Conservation (phyloP, 805 yeast species). For the Gaillardinia entomophila region DNA sequence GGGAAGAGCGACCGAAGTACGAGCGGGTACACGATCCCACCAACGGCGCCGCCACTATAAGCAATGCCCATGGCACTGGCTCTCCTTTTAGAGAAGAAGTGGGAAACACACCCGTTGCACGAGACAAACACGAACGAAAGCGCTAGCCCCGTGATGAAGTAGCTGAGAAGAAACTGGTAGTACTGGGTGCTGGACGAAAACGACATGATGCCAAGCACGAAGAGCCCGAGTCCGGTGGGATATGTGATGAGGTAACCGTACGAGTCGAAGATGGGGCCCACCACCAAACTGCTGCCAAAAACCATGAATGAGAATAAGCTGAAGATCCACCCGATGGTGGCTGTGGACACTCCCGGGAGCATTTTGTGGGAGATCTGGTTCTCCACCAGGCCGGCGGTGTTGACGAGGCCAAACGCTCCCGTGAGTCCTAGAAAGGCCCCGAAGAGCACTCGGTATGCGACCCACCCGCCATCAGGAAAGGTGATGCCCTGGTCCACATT, state of each 20-base stretch:
- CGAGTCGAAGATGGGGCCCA: too few species aligned
- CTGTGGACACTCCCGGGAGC: too few species aligned
- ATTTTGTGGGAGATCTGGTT: too few species aligned
- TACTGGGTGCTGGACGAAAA: too few species aligned
- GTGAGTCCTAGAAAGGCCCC: background rate
- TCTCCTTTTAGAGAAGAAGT: background rate
- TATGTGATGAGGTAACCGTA: too few species aligned
- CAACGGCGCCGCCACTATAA: constrained; percentile 6
- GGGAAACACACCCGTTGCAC: background rate
- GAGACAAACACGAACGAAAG: background rate
- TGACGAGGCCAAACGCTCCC: background rate
- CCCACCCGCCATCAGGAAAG: background rate
- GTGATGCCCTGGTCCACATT: background rate
- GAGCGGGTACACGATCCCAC: constrained; percentile 15
- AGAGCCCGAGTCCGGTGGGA: too few species aligned
- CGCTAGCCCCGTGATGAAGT: background rate
- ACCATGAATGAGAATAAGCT: too few species aligned
- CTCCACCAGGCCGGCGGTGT: background rate
- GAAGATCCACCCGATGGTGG: too few species aligned
- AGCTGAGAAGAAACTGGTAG: background rate
- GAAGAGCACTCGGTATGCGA: background rate
- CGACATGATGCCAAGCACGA: too few species aligned
- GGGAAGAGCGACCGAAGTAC: constrained; percentile 10
- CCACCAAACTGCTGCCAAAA: too few species aligned
- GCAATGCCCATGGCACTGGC: background rate